These are phyloP conservation scores for Chenopodium berlandieri DNA, from an alignment of 148 eudicot species.

Conservation along the genomic window DNA sequence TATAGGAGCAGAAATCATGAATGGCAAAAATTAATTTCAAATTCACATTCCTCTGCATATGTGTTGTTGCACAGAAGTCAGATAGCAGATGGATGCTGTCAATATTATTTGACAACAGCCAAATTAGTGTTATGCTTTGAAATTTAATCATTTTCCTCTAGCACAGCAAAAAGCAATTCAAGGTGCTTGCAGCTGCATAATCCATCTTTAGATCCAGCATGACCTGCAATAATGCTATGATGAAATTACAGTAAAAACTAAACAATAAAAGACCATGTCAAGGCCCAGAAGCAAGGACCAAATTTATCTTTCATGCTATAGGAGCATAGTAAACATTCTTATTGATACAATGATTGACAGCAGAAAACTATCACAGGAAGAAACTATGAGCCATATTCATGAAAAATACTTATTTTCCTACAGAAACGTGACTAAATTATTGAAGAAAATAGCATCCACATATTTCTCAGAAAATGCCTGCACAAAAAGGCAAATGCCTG, in stretches of 20 bases:
- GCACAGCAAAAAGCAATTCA: not conserved
- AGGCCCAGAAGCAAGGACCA: not conserved
- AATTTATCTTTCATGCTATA: not conserved
- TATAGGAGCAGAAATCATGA: not conserved
- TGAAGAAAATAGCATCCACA: not conserved
- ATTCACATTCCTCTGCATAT: slow-evolving; percentile 6
- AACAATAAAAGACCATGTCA: not conserved
- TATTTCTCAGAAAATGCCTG: not conserved
- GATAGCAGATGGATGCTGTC: not conserved
- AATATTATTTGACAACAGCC: not conserved
- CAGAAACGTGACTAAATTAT: not conserved
- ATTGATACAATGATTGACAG: not conserved
- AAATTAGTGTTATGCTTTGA: too few species aligned
- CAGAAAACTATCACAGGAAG: not conserved
- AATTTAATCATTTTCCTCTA: not conserved
- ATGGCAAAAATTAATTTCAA: not conserved
- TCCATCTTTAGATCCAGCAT: not conserved
- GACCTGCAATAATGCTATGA: not conserved
- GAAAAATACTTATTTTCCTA: not conserved
- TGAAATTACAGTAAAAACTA: not conserved
- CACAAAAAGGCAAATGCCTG: slow-evolving; percentile 3
- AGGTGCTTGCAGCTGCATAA: not conserved
- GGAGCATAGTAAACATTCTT: not conserved
- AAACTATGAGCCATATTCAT: not conserved
- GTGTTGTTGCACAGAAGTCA: not conserved